These are phyloP conservation scores for Pluteus cervinus DNA, from an alignment of 768 basidiomycete species.

Conservation along the genomic window DNA sequence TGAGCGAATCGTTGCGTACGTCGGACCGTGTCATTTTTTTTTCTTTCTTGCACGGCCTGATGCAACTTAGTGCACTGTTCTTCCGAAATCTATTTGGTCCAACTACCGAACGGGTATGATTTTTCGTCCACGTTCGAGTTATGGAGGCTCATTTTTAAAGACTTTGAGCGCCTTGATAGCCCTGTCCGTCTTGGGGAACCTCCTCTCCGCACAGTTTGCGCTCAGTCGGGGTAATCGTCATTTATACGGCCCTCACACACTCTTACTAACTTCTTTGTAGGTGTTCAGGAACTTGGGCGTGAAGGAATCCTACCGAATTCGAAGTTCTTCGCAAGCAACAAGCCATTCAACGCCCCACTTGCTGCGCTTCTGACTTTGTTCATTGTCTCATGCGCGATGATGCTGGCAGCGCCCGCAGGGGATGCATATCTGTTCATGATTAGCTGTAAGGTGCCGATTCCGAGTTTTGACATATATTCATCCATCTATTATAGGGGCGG, in stretches of 20 bases:
- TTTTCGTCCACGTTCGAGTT: background rate
- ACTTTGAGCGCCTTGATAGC: conserved; percentile 56
- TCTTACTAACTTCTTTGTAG: conserved; percentile 23
- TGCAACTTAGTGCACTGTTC: conserved; percentile 63
- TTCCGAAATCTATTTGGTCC: conserved; percentile 70
- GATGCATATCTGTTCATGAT: conserved; percentile 72
- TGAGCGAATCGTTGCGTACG: conserved; percentile 63
- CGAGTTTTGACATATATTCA: conserved; percentile 43
- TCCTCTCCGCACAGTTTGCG: conserved; percentile 56
- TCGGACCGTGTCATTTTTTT: conserved; percentile 6
- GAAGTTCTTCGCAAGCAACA: conserved; percentile 62
- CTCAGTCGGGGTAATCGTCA: no score
- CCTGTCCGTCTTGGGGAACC: conserved; percentile 58
- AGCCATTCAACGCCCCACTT: conserved; percentile 64
- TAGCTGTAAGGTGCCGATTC: conserved; percentile 50
- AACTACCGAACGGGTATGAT: conserved; percentile 47
- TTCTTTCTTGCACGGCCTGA: conserved; percentile 12
- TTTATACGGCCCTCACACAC: background rate
- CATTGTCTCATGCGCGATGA: conserved; percentile 46
- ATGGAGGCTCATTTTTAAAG: conserved; percentile 24
- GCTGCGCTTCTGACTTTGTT: conserved; percentile 61
- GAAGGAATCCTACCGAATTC: conserved; percentile 67
- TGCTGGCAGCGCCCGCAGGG: conserved; percentile 57
- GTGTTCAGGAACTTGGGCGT: conserved; percentile 68
- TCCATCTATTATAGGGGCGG: conserved; percentile 21